These are phyloP conservation scores for Pestalotiopsis sp. DNA, from an alignment of 2,329 filamentous ascomycete genomes.

Conservation along the genomic window DNA sequence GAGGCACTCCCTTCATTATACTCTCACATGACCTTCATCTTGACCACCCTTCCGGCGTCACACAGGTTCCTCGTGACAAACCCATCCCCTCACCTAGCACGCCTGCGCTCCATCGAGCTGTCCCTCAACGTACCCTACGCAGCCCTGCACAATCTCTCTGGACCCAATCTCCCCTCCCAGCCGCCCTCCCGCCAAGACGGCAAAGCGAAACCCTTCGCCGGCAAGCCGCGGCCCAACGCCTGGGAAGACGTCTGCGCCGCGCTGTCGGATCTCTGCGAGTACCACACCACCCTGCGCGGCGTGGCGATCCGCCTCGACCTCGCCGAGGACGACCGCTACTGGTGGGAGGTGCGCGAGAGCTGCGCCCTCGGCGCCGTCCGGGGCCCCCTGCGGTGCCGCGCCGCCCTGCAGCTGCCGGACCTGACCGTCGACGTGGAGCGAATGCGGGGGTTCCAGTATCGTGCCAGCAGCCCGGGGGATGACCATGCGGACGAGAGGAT, in stretches of 20 bases:
- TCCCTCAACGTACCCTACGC: constrained; percentile 22
- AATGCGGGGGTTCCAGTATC: constrained; percentile 20
- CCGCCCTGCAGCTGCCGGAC: constrained; percentile 23
- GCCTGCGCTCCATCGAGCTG: constrained; percentile 21
- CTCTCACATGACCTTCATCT: constrained; percentile 19
- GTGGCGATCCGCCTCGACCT: constrained; percentile 23
- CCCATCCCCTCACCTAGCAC: constrained; percentile 7
- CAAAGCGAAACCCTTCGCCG: background rate
- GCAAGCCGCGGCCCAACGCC: background rate
- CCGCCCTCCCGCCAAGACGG: background rate
- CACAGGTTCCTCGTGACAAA: constrained; percentile 18
- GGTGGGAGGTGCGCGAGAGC: constrained; percentile 27
- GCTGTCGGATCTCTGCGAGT: constrained; percentile 24
- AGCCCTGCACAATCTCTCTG: constrained; percentile 19
- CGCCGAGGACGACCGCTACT: constrained; percentile 16
- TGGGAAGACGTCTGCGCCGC: constrained; percentile 23
- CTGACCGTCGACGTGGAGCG: constrained; percentile 17
- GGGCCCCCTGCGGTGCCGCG: constrained; percentile 20
- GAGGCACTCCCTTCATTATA: constrained; percentile 22
- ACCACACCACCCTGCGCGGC: constrained; percentile 16
- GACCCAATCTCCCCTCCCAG: too few relatives aligned
- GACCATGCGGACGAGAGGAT: background rate
- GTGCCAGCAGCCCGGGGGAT: background rate
- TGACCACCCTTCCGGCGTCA: constrained; percentile 22
- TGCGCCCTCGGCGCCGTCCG: constrained; percentile 23